A percentile compares a stretch with the other conserved stretches of the same genome.
Evolutionary conservation across 2,329 filamentous ascomycete species (phyloP).

Genomic region (Westerdykella sp.): DNA sequence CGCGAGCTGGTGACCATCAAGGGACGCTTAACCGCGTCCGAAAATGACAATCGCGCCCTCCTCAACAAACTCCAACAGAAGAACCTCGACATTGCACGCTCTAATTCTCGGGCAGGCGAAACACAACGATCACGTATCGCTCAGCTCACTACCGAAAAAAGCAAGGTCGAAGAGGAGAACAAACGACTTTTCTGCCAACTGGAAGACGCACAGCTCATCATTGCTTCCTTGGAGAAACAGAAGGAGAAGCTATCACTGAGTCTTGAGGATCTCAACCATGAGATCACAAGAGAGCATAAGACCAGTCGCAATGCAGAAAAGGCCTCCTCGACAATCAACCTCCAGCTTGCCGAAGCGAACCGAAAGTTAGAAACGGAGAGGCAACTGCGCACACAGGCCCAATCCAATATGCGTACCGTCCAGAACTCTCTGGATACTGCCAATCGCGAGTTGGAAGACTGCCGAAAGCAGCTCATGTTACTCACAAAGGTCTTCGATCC

Average conservation of each 20-base stretch:
- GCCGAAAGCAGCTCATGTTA: slow-evolving; percentile 71
- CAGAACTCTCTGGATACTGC: slow-evolving; percentile 73
- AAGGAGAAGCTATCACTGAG: slow-evolving; percentile 85
- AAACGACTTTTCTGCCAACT: slow-evolving; percentile 75
- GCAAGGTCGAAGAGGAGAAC: slow-evolving; percentile 75
- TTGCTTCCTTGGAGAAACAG: slow-evolving; percentile 84
- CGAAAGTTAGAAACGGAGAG: slow-evolving; percentile 85
- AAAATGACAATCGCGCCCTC: slow-evolving; percentile 93
- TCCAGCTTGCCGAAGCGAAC: slow-evolving; percentile 83
- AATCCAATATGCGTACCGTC: slow-evolving; percentile 74
- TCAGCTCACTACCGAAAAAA: slow-evolving; percentile 75
- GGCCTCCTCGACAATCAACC: slow-evolving; percentile 67
- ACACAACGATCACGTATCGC: slow-evolving; percentile 70
- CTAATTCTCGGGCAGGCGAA: slow-evolving; percentile 78
- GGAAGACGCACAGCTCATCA: slow-evolving; percentile 74
- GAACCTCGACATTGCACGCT: slow-evolving; percentile 89
- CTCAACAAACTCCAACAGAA: slow-evolving; percentile 97
- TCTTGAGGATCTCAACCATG: slow-evolving; percentile 87
- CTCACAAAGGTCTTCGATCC: slow-evolving; percentile 86
- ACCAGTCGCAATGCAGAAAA: slow-evolving; percentile 86
- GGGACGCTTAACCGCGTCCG: slow-evolving; percentile 80
- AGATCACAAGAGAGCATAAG: slow-evolving; percentile 85
- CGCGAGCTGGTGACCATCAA: slow-evolving; percentile 87
- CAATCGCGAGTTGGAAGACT: slow-evolving; percentile 73
- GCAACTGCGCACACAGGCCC: slow-evolving; percentile 76